phyloP scores from a whole-genome alignment of 2,329 filamentous ascomycete species.

The Metarhizium brunneum region DNA sequence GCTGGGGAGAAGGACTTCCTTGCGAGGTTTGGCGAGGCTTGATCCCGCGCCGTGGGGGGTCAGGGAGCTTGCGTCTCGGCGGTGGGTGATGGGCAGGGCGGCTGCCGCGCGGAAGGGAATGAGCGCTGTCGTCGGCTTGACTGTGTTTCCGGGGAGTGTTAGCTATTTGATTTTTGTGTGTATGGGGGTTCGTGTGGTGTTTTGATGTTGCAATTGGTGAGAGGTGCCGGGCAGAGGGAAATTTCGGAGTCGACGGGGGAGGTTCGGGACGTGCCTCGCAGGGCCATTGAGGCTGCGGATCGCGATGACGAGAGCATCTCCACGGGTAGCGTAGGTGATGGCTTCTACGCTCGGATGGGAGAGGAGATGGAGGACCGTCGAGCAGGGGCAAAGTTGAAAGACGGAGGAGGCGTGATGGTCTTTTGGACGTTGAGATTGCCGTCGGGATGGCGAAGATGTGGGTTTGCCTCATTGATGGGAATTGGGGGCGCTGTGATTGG shows the following conservation, averaged over 20 bases:
- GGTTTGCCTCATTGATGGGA: conserved; percentile 21
- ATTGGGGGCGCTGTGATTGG: conserved; percentile 23
- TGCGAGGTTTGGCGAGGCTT: conserved; percentile 47
- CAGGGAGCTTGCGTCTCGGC: conserved; percentile 51
- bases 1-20: conserved; percentile 68
- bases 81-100: conserved; percentile 56
- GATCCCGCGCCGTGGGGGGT: conserved; percentile 43
- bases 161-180: not conserved
- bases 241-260: not conserved
- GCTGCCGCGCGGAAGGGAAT: conserved; percentile 54
- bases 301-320: conserved; percentile 40
- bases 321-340: conserved; percentile 3
- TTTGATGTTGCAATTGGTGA: not conserved
- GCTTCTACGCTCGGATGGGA: not conserved
- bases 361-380: not conserved
- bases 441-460: conserved; percentile 2
- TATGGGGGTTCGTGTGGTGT: not conserved
- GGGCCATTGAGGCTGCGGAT: conserved; percentile 41
- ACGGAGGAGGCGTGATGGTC: not conserved
- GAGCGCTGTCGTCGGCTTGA: conserved; percentile 55
- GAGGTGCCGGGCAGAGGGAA: not conserved
- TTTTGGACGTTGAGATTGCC: conserved; percentile 17
- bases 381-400: not conserved
- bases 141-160: conserved; percentile 28
- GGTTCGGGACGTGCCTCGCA: conserved; percentile 31